phyloP scores from a whole-genome alignment of 164 flowering plant genomes.

The Umbellularia californica region DNA sequence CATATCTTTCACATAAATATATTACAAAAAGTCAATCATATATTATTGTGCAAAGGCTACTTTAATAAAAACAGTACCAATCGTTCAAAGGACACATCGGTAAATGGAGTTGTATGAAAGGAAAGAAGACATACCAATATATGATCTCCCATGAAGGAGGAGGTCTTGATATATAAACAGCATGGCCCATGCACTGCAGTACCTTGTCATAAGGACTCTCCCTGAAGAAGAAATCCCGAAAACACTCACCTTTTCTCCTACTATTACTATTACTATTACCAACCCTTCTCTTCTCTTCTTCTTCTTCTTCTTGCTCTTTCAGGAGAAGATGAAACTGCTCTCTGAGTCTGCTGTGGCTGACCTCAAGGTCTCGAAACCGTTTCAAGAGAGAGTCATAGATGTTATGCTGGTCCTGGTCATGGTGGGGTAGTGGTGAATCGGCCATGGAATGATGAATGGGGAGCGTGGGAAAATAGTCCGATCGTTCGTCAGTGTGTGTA shows the following conservation, averaged over 20 bases:
- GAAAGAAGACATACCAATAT: conserved; percentile 43
- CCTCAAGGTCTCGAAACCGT: conserved; percentile 48
- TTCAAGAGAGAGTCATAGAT: conserved; percentile 21
- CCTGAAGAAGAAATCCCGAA: conserved; percentile 35
- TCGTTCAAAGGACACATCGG: too few species aligned
- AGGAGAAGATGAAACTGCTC: conserved; percentile 36
- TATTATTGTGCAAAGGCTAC: not conserved
- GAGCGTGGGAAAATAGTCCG: not conserved
- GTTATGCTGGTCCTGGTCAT: not conserved
- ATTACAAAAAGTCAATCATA: too few species aligned
- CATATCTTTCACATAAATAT: too few species aligned
- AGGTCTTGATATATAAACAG: conserved; percentile 49
- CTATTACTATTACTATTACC: not conserved
- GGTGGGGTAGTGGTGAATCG: not conserved
- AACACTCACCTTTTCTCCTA: conserved; percentile 2
- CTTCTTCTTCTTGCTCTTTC: conserved; percentile 10
- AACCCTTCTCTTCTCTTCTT: conserved; percentile 1
- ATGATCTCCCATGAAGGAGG: conserved; percentile 46
- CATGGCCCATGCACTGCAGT: conserved; percentile 65
- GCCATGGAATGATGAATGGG: not conserved
- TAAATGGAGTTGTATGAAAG: not conserved
- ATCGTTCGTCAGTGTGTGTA: not conserved
- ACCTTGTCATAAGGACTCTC: conserved; percentile 38
- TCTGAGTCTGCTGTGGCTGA: conserved; percentile 40
- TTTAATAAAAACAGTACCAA: not conserved